Conservation (phyloP, 23 red algal species). For the Pyropia yezoensis region DNA sequence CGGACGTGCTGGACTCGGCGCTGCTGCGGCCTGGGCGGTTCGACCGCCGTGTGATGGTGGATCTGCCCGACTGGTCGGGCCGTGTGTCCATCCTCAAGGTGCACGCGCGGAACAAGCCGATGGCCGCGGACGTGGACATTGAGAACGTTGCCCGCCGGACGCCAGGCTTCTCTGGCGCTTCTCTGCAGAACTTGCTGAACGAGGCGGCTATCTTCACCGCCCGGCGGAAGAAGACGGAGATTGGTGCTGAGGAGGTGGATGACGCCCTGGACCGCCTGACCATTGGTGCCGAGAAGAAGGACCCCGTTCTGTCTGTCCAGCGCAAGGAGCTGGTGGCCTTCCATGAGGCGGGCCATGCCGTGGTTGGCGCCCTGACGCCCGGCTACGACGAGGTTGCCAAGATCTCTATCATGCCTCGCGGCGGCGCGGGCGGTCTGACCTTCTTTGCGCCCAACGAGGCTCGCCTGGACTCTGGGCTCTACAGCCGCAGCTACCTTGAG, state of each 20-base stretch:
- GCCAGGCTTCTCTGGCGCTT: slow-evolving; percentile 90
- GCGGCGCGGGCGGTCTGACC: slow-evolving; percentile 90
- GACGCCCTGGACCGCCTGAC: slow-evolving; percentile 87
- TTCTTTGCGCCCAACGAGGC: slow-evolving; percentile 97
- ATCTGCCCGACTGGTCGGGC: slow-evolving; percentile 88
- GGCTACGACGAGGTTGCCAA: slow-evolving; percentile 97
- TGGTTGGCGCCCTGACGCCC: slow-evolving; percentile 89
- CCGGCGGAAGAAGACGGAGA: slow-evolving; percentile 76
- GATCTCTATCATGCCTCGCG: slow-evolving; percentile 93
- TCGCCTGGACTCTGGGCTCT: slow-evolving; percentile 85
- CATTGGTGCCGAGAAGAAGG: slow-evolving; percentile 93
- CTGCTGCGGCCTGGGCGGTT: slow-evolving; percentile 94
- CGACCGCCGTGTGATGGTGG: slow-evolving; percentile 89
- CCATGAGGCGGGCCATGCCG: slow-evolving; percentile 95
- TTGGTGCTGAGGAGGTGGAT: slow-evolving; percentile 86
- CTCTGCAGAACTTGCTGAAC: slow-evolving; percentile 90
- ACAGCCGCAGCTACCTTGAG: slow-evolving; percentile 90
- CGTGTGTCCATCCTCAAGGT: slow-evolving; percentile 80
- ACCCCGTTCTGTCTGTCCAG: slow-evolving; percentile 67
- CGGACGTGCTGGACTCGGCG: slow-evolving; percentile 92
- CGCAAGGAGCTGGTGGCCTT: slow-evolving; percentile 93
- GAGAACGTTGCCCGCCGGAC: slow-evolving; percentile 90
- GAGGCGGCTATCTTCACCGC: slow-evolving; percentile 97
- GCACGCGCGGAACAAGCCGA: slow-evolving; percentile 85
- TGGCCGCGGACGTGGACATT: slow-evolving; percentile 89